Evolutionary conservation across 768 basidiomycete genomes (phyloP).

Genomic region (Xerocomellus dryophilus): DNA sequence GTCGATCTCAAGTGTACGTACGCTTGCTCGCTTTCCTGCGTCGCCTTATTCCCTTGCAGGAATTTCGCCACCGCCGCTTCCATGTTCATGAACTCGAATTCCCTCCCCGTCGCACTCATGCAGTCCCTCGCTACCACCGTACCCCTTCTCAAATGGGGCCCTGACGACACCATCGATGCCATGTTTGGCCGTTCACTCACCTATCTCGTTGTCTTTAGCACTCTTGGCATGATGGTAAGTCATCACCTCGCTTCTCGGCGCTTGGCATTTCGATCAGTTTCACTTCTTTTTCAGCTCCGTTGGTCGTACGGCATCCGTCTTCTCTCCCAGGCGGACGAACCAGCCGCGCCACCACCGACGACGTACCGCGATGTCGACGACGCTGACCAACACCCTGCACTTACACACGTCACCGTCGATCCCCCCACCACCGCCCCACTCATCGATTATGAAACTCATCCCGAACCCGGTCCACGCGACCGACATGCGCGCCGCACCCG

Average conservation of each 20-base stretch:
- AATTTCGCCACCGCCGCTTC: constrained; percentile 77
- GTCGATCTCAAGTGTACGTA: constrained; percentile 71
- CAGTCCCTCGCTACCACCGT: constrained; percentile 85
- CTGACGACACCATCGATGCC: constrained; percentile 75
- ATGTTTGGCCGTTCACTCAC: constrained; percentile 92
- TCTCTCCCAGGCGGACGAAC: constrained; percentile 49
- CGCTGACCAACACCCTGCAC: background rate
- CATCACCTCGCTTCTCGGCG: background rate
- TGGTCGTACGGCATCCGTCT: constrained; percentile 93
- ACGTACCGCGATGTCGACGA: constrained; percentile 12
- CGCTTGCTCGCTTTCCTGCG: background rate
- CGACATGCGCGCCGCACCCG: background rate
- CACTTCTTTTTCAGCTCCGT: constrained; percentile 53
- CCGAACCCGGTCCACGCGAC: background rate
- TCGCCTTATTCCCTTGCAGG: constrained; percentile 34
- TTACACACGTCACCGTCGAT: background rate
- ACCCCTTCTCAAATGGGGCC: constrained; percentile 75
- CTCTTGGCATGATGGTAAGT: constrained; percentile 91
- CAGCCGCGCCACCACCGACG: background rate
- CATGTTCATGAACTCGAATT: constrained; percentile 95
- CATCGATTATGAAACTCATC: constrained; percentile 10
- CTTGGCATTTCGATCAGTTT: background rate
- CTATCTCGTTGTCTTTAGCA: constrained; percentile 90
- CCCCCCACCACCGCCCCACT: background rate
- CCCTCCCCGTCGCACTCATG: constrained; percentile 92